Conservation (phyloP, 345 rosid genomes). For the Angophora floribunda region DNA sequence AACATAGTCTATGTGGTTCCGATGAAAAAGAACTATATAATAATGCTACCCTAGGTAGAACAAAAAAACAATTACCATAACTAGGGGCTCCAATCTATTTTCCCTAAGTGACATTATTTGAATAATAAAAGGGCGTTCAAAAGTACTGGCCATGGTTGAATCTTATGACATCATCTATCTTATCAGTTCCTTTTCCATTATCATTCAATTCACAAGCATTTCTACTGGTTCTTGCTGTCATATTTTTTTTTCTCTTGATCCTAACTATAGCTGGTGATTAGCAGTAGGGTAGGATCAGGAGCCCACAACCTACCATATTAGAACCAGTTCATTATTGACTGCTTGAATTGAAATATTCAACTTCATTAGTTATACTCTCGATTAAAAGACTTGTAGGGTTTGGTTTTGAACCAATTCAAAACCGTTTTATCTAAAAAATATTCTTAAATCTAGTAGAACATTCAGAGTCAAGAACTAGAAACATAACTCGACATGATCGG, state of each 20-base stretch:
- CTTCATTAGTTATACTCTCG: background rate
- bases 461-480: accelerated
- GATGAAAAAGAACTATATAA: background rate
- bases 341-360: background rate
- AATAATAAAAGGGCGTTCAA: background rate
- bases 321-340: background rate
- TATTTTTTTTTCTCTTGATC: background rate
- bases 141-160: background rate
- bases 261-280: background rate
- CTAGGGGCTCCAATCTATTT: background rate
- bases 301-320: background rate
- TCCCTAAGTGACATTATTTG: background rate
- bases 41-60: background rate
- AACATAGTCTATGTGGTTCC: background rate
- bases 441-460: accelerated
- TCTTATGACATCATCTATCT: background rate
- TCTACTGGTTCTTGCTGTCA: background rate
- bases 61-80: background rate
- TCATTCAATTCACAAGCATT: background rate
- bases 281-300: background rate
- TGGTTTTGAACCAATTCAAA: background rate
- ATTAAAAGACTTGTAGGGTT: background rate
- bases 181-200: background rate
- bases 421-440: accelerated
- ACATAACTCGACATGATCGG: accelerated